These are phyloP conservation scores for Diaporthe vexans DNA, from an alignment of 2,329 filamentous ascomycete species.

Conservation along the genomic window DNA sequence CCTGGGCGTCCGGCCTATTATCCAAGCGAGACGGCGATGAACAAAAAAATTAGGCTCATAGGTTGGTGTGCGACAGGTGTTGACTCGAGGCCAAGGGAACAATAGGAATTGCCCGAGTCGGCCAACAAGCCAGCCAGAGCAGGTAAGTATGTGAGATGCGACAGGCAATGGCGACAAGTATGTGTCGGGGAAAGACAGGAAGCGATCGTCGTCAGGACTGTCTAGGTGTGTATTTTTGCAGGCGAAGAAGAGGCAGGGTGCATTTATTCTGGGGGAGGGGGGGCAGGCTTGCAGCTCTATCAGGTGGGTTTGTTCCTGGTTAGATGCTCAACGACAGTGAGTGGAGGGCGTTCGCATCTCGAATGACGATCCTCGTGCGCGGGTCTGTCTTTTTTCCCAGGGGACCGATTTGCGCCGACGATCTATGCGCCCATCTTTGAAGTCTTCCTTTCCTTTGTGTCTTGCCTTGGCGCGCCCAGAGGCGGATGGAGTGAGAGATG, in stretches of 20 bases:
- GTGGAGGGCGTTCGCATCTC: constrained; percentile 34
- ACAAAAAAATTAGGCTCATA: constrained; percentile 14
- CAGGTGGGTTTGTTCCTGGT: constrained; percentile 28
- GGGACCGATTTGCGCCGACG: constrained; percentile 34
- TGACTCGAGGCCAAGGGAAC: constrained; percentile 24
- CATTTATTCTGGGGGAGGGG: not conserved
- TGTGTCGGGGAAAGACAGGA: constrained; percentile 24
- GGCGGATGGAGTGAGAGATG: constrained; percentile 11
- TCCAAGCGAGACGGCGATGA: constrained; percentile 7
- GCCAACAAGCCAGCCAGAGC: constrained; percentile 21
- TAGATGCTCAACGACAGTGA: constrained; percentile 29
- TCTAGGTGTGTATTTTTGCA: constrained; percentile 6
- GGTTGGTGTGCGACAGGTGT: constrained; percentile 13
- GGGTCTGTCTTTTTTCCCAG: constrained; percentile 33
- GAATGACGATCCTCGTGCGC: constrained; percentile 28
- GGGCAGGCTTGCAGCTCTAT: constrained; percentile 25
- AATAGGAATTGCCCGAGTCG: constrained; percentile 18
- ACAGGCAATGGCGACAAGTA: constrained; percentile 27
- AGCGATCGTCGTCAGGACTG: constrained; percentile 33
- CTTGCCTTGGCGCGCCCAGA: constrained; percentile 30
- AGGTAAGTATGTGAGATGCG: constrained; percentile 14
- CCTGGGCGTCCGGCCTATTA: constrained; percentile 17
- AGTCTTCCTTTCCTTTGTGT: constrained; percentile 29
- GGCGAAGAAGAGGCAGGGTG: constrained; percentile 9
- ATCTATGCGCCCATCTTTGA: constrained; percentile 41